These are phyloP conservation scores for Lactarius deliciosus DNA, from an alignment of 768 basidiomycete species.

Conservation along the genomic window DNA sequence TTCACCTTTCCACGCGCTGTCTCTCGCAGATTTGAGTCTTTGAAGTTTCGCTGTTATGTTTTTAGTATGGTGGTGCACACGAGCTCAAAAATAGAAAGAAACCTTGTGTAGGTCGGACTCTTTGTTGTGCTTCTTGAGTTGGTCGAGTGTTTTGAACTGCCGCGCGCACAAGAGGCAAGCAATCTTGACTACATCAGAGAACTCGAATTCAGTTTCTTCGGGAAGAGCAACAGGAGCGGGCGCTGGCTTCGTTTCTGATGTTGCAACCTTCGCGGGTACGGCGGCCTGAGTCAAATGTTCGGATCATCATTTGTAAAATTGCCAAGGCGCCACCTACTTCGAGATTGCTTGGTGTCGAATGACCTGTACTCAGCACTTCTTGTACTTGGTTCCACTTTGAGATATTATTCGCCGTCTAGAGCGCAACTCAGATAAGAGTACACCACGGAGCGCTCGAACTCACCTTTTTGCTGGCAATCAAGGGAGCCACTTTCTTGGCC, in stretches of 20 bases:
- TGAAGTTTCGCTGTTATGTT: constrained; percentile 74
- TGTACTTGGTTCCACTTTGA: constrained; percentile 97
- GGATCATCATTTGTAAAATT: neutral
- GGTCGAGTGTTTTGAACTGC: constrained; percentile 86
- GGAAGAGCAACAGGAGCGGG: constrained; percentile 41
- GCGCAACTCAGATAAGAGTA: neutral
- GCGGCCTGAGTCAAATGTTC: constrained; percentile 20
- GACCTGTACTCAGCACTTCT: constrained; percentile 61
- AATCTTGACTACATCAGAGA: constrained; percentile 68
- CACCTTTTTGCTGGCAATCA: constrained; percentile 86
- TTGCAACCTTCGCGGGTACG: constrained; percentile 14
- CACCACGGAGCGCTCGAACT: neutral
- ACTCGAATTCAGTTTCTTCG: constrained; percentile 71
- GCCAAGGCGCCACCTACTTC: constrained; percentile 7
- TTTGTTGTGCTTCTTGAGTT: constrained; percentile 85
- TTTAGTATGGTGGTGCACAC: neutral
- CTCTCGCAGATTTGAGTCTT: constrained; percentile 69
- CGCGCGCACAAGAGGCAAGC: constrained; percentile 90
- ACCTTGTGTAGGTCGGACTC: constrained; percentile 97
- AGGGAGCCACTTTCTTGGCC: constrained; percentile 73
- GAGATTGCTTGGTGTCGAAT: constrained; percentile 26
- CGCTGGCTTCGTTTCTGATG: constrained; percentile 28
- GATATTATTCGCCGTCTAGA: constrained; percentile 83
- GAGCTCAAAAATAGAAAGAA: constrained; percentile 34
- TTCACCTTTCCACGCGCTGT: constrained; percentile 66